Base-by-base conservation (phyloP, 305 asterid species). In the Fraxinus xanthoxyloides region DNA sequence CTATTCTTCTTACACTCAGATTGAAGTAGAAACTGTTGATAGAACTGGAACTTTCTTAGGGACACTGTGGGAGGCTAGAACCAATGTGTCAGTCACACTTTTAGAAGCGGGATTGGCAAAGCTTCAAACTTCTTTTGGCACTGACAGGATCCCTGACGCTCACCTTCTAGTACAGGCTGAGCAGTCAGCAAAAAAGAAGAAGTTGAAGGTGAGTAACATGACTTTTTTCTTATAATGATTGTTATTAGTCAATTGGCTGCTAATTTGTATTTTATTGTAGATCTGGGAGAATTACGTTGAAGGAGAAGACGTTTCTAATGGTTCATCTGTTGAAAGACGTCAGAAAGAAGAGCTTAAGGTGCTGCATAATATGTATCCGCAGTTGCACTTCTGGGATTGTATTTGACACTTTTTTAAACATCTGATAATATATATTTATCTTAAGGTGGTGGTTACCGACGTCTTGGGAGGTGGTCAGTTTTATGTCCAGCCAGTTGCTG, bases 31-130 rank as follows among this genome's bases (percentile, higher is more conserved):
- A 93, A 95, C 94, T 24, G 97, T 90, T 77, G 99, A 97, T 84
- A 92, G 97, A 90, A 95, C 98, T 23, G 99, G 99, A 79, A 97
- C 99, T 34, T 97, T 97, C 91, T 86, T 97, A 90, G 99, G 99
- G 77, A 91, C 91, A 5, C 72, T 97, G 38, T 97, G 99, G 99
- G 97, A 92, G 77, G 90, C 97, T 12, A 91, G 83, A 85, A 88
- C 86, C 77, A 97, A 97, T 82, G 88, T 92, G 84, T 95, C 97
- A 10, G 88, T 92, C 80, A 81, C 92, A 3, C 93, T 97, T 84
- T 79, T 97, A 79, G 99, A 97, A 90, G 97, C 98, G 76, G 99
- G 99, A 54, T 85, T 97, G 87, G 99, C 99, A 8, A 97, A 85
- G 89, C 90, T 97, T 79, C 99, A 94, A 81, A 84, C 92, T 78